Conservation (phyloP, 2,329 filamentous ascomycete genomes). For the Coleophoma crateriformis region DNA sequence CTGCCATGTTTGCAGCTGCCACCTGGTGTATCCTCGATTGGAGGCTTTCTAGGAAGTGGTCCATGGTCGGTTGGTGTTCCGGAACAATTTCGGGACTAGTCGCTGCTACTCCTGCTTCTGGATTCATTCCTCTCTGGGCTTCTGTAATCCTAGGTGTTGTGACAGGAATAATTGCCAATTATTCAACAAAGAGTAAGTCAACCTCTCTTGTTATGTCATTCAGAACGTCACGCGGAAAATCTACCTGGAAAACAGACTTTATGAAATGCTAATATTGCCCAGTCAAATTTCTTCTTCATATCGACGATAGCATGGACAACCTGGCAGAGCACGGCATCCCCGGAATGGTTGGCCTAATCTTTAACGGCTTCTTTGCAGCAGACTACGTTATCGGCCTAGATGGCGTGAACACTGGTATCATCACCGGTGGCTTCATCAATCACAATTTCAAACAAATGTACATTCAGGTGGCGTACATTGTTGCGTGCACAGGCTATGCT, state of each 20-base stretch:
- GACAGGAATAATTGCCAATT: constrained; percentile 58
- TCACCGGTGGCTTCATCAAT: constrained; percentile 63
- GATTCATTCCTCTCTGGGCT: constrained; percentile 59
- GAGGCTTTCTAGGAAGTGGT: constrained; percentile 87
- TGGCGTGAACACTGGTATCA: constrained; percentile 61
- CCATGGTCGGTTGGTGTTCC: constrained; percentile 65
- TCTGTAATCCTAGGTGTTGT: constrained; percentile 57
- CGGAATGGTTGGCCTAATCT: constrained; percentile 60
- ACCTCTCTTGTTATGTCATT: background rate
- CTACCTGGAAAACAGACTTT: too few relatives aligned
- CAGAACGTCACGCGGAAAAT: background rate
- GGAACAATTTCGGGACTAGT: constrained; percentile 63
- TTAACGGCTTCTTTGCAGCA: constrained; percentile 65
- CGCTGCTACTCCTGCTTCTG: constrained; percentile 60
- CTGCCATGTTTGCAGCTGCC: constrained; percentile 82
- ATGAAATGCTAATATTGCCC: background rate
- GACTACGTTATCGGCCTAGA: constrained; percentile 66
- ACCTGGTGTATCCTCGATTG: constrained; percentile 92
- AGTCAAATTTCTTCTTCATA: constrained; percentile 40
- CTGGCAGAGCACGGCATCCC: constrained; percentile 64
- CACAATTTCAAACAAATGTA: constrained; percentile 67
- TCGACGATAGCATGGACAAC: constrained; percentile 64
- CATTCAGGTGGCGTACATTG: constrained; percentile 71
- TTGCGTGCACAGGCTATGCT: constrained; percentile 56
- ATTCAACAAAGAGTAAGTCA: constrained; percentile 49